These are phyloP conservation scores for Brasilioporus rufonigricans DNA, from an alignment of 768 basidiomycete genomes.

Conservation along the genomic window DNA sequence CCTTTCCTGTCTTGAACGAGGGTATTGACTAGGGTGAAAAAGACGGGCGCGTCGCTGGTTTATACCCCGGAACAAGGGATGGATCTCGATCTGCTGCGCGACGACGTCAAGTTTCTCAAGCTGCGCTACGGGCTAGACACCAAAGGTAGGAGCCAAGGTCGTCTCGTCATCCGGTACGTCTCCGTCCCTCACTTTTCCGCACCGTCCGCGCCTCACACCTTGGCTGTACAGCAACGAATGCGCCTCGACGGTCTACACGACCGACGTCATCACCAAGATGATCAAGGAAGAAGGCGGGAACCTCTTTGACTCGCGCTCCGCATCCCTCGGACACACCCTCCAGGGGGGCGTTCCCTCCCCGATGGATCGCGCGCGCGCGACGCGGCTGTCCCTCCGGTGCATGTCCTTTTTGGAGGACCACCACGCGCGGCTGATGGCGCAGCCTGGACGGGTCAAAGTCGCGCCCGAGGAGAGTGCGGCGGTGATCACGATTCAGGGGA, in stretches of 20 bases:
- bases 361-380: constrained; percentile 87
- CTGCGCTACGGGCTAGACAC: constrained; percentile 81
- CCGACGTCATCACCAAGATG: constrained; percentile 90
- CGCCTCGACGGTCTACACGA: constrained; percentile 86
- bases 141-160: constrained; percentile 89
- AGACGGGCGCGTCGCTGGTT: constrained; percentile 90
- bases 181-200: not conserved
- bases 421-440: constrained; percentile 52
- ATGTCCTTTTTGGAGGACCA: constrained; percentile 93
- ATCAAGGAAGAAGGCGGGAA: constrained; percentile 90
- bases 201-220: not conserved
- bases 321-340: constrained; percentile 95
- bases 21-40: not conserved
- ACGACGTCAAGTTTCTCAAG: constrained; percentile 87
- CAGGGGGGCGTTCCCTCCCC: constrained; percentile 97
- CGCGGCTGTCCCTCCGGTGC: constrained; percentile 85
- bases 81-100: constrained; percentile 71
- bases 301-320: constrained; percentile 91
- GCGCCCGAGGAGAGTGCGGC: constrained; percentile 71
- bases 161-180: constrained; percentile 83
- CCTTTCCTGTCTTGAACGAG: not conserved
- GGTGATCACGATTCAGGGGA: constrained; percentile 89
- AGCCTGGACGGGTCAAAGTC: constrained; percentile 51
- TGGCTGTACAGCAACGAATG: constrained; percentile 66
- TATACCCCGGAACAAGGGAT: constrained; percentile 95